Base-by-base conservation (phyloP, 176 grass and related monocot genomes). In the Themeda triandra region DNA sequence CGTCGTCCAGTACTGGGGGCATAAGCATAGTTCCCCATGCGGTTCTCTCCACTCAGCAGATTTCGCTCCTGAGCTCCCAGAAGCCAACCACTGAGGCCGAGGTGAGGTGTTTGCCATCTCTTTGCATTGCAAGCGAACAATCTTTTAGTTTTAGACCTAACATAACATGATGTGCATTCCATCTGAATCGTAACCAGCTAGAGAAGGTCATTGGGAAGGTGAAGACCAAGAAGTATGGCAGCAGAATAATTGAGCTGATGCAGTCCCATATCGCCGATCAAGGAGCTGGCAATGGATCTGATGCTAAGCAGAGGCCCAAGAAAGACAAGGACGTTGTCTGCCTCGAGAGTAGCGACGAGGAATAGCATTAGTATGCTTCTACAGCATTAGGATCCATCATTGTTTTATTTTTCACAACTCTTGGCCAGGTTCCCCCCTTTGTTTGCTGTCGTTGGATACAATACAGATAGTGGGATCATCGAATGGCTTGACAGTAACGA, bases 201-300 rank as follows among this genome's bases (percentile, higher is more conserved):
- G 92, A 95, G 83, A 92, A 90, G 81, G 68, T 93, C 59, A 95
- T 98, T 40, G 92, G 95, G 25, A 98, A 98, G 92, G 79, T 95
- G 19, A 98, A 98, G 87, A 78, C 85, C 1, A 64, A 74, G 18
- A 95, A 98, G 89, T 98, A 98, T 2, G 92, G 95, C 45, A 14
- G 15, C 31, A 72, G 72, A 37, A 95, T 98, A 45, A 73, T 98
- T 69, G 80, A 95, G 69, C 75, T 95, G 24, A 85, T 98, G 80
- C 67, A 41, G 45, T 33, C 79, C 29, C 70, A 86, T 25, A 9
- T 44, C 15, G 37, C 13, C 41, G 42, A 67, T 28, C 82, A 67
- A 30, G 90, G 81, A 74, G 39, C 53, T 75, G 65, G 75, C 54
- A 79, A 77, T 41, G 73, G 80, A 70, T 35, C 14, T 31, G 44